phyloP scores from a whole-genome alignment of 306 rosid genomes.

The Dryas alaskensis region DNA sequence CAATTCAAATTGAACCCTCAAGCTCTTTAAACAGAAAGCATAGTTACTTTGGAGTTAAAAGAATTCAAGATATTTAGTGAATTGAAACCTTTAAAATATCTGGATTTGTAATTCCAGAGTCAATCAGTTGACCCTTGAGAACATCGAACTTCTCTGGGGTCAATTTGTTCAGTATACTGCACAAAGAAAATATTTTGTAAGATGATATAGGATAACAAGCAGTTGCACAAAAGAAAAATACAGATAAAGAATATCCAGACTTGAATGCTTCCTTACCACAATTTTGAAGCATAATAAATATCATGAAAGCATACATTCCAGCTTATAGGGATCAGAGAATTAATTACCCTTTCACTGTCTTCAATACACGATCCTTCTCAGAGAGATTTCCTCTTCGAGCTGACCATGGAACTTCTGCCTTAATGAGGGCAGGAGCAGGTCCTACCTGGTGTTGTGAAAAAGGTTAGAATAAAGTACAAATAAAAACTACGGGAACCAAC shows the following conservation, averaged over 20 bases:
- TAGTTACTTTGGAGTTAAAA: background rate
- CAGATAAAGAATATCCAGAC: background rate
- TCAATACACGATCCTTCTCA: conserved; percentile 42
- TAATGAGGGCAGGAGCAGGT: conserved; percentile 29
- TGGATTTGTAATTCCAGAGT: conserved; percentile 35
- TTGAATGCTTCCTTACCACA: background rate
- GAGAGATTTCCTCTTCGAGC: conserved; percentile 38
- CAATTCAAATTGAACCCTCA: conserved; percentile 8
- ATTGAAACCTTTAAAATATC: conserved; percentile 40
- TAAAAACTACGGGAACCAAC: background rate
- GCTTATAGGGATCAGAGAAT: background rate
- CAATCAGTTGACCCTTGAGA: conserved; percentile 42
- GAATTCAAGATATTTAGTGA: background rate
- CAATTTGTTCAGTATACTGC: conserved; percentile 47
- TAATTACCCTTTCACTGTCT: conserved; percentile 42
- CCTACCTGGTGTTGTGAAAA: conserved; percentile 26
- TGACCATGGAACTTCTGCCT: conserved; percentile 48
- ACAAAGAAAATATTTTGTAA: background rate
- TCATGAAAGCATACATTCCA: background rate
- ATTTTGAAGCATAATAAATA: background rate
- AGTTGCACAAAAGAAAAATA: background rate
- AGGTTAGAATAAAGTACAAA: background rate
- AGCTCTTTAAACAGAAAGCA: background rate
- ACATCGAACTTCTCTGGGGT: conserved; percentile 46
- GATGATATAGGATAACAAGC: background rate